A percentile compares a stretch with the other conserved stretches of the same genome.
Evolutionary conservation across 768 basidiomycete genomes (phyloP).

Genomic region (Podaxis rugospora): DNA sequence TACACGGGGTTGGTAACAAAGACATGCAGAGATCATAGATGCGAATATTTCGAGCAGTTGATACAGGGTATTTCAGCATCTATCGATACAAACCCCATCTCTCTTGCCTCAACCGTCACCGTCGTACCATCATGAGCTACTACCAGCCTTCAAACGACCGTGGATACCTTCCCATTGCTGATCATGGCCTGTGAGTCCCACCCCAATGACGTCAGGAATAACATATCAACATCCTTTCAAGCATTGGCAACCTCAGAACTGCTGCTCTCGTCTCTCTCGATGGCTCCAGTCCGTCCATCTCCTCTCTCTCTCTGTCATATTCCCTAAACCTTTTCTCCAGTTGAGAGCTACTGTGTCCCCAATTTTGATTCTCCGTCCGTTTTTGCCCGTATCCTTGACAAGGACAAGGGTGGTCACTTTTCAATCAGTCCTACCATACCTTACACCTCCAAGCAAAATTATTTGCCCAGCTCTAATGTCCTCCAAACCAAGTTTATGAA

Average conservation of each 20-base stretch:
- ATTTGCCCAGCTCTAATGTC: slow-evolving; percentile 80
- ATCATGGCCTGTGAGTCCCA: slow-evolving; percentile 69
- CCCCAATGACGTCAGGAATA: slow-evolving; percentile 1
- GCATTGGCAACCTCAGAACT: slow-evolving; percentile 81
- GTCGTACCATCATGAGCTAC: slow-evolving; percentile 44
- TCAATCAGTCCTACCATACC: slow-evolving; percentile 72
- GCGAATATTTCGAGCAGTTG: slow-evolving; percentile 8
- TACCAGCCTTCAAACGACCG: slow-evolving; percentile 49
- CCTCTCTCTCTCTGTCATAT: not conserved
- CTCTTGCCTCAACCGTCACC: slow-evolving; percentile 11
- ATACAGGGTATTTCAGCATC: slow-evolving; percentile 3
- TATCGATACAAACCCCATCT: not conserved
- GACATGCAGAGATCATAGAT: slow-evolving; percentile 6
- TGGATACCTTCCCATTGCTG: slow-evolving; percentile 71
- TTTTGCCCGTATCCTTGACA: slow-evolving; percentile 87
- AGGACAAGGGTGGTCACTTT: slow-evolving; percentile 91
- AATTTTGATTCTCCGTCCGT: slow-evolving; percentile 93
- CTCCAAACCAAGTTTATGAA: slow-evolving; percentile 91
- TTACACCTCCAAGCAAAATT: slow-evolving; percentile 77
- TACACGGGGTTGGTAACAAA: not conserved
- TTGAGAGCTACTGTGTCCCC: slow-evolving; percentile 91
- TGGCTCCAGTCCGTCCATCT: slow-evolving; percentile 58
- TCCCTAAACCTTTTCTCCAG: slow-evolving; percentile 28
- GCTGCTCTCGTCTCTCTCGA: slow-evolving; percentile 82
- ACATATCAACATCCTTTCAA: slow-evolving; percentile 22